Percentiles rank a stretch among this genome's conserved stretches.
These are phyloP conservation scores for Cucurbitaria berberidis DNA, from an alignment of 2,329 filamentous ascomycete genomes.

Conservation along the genomic window DNA sequence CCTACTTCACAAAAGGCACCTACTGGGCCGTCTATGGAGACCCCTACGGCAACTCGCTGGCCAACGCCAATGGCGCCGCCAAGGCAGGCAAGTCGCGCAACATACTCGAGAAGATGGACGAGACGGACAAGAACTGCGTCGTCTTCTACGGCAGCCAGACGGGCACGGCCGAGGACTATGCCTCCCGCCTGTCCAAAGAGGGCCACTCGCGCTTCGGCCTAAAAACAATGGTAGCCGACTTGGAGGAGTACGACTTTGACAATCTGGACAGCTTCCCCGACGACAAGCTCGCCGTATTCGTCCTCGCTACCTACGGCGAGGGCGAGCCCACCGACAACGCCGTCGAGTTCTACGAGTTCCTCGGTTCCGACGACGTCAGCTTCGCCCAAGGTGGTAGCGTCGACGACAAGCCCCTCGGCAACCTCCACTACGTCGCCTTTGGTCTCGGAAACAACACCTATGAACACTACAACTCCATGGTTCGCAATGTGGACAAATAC, in stretches of 20 bases:
- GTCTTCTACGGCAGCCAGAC: slow-evolving; percentile 99
- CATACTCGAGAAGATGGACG: slow-evolving; percentile 94
- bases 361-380: slow-evolving; percentile 77
- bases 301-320: slow-evolving; percentile 96
- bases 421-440: slow-evolving; percentile 92
- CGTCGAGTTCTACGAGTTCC: slow-evolving; percentile 98
- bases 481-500: slow-evolving; percentile 84
- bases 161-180: slow-evolving; percentile 97
- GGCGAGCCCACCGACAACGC: slow-evolving; percentile 98
- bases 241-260: slow-evolving; percentile 97
- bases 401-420: slow-evolving; percentile 74
- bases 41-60: slow-evolving; percentile 79
- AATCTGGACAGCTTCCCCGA: slow-evolving; percentile 86
- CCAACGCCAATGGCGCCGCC: slow-evolving; percentile 67
- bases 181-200: slow-evolving; percentile 93
- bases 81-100: slow-evolving; percentile 88
- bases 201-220: slow-evolving; percentile 94
- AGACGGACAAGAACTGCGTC: slow-evolving; percentile 94
- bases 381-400: slow-evolving; percentile 73
- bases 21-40: slow-evolving; percentile 90
- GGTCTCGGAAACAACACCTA: slow-evolving; percentile 99
- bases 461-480: slow-evolving; percentile 99
- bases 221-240: slow-evolving; percentile 96
- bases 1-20: slow-evolving; percentile 97
- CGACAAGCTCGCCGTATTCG: slow-evolving; percentile 93